Evolutionary conservation across 176 grass and related monocot genomes (phyloP).

Genomic region (Triticum urartu): DNA sequence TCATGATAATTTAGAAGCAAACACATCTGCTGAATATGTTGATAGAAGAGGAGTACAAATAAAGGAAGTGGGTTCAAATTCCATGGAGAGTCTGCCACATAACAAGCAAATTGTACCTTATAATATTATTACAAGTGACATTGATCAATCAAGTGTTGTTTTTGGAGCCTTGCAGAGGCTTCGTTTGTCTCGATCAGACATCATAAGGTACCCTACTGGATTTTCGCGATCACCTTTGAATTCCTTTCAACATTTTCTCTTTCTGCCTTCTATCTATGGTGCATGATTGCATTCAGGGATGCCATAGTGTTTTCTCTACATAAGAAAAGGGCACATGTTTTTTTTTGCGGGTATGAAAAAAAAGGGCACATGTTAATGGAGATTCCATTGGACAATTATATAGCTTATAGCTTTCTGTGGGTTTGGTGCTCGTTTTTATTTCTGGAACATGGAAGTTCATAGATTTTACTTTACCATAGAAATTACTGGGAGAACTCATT

Average conservation of each 20-base stretch:
- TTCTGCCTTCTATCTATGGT: background rate
- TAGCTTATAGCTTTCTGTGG: background rate
- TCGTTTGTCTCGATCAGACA: conserved; percentile 45
- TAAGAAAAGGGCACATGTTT: background rate
- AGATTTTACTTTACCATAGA: conserved; percentile 1
- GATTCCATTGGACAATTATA: background rate
- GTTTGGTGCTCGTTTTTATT: conserved; percentile 2
- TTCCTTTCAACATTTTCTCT: background rate
- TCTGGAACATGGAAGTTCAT: conserved; percentile 1
- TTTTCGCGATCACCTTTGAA: conserved; percentile 2
- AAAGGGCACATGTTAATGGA: background rate
- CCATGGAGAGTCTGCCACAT: conserved; percentile 20
- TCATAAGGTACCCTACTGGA: conserved; percentile 41
- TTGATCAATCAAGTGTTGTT: conserved; percentile 42
- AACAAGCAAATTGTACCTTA: conserved; percentile 51
- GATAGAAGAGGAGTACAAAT: conserved; percentile 13
- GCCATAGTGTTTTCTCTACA: background rate
- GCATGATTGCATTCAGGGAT: background rate
- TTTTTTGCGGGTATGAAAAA: too few species aligned
- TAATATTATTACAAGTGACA: conserved; percentile 17
- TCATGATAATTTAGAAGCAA: conserved; percentile 31
- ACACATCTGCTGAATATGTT: conserved; percentile 20
- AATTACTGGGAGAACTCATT: background rate
- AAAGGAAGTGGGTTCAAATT: conserved; percentile 35
- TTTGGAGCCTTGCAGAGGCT: conserved; percentile 49